These are phyloP conservation scores for Agaricus sinodeliciosus DNA, from an alignment of 768 basidiomycete genomes.

Conservation along the genomic window DNA sequence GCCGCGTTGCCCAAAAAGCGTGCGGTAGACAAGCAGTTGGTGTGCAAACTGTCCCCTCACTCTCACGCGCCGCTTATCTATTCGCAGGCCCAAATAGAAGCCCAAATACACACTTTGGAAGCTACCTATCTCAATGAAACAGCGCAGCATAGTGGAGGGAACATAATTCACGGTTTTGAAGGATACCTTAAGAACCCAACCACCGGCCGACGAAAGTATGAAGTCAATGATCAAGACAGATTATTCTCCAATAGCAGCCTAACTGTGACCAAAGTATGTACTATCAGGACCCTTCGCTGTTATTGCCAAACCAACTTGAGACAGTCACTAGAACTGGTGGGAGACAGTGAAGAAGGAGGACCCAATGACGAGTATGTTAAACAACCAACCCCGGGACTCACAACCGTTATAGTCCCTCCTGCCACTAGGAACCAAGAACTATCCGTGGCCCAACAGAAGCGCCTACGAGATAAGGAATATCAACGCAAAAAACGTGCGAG, in stretches of 20 bases:
- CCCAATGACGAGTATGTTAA: constrained; percentile 62
- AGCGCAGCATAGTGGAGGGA: constrained; percentile 69
- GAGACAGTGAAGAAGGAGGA: constrained; percentile 57
- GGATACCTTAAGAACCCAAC: constrained; percentile 78
- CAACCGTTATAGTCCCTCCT: constrained; percentile 73
- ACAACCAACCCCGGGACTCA: constrained; percentile 64
- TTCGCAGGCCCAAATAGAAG: constrained; percentile 68
- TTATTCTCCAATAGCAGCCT: constrained; percentile 79
- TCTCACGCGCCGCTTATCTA: background rate
- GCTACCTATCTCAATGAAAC: constrained; percentile 74
- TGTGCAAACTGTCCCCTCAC: constrained; percentile 26
- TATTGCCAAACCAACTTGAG: constrained; percentile 1
- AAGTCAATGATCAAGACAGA: constrained; percentile 71
- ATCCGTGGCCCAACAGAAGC: constrained; percentile 68
- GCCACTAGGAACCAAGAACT: constrained; percentile 63
- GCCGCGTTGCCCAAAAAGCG: constrained; percentile 73
- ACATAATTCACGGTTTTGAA: constrained; percentile 85
- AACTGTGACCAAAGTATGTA: constrained; percentile 58
- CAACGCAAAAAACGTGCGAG: constrained; percentile 72
- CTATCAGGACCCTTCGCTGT: background rate
- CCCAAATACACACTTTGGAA: constrained; percentile 75
- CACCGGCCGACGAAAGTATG: constrained; percentile 60
- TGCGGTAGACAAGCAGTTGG: constrained; percentile 69
- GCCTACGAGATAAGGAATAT: constrained; percentile 73
- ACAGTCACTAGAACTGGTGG: constrained; percentile 70